Percentiles rank a stretch among this genome's conserved stretches.
phyloP scores from a whole-genome alignment of 2,329 filamentous ascomycete genomes.

The Nakataea oryzae region DNA sequence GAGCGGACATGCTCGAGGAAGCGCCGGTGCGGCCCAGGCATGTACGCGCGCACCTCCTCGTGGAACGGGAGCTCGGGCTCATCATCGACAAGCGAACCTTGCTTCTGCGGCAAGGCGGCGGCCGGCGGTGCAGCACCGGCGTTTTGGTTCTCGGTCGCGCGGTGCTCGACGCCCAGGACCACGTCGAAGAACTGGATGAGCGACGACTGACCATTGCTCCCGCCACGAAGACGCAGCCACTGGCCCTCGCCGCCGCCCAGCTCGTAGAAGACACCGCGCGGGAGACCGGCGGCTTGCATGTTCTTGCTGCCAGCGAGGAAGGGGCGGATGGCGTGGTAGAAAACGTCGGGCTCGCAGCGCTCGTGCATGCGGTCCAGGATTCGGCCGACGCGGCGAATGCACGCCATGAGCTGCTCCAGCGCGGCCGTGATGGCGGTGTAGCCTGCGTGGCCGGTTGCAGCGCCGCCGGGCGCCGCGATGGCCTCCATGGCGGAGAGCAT shows the following conservation, averaged over 20 bases:
- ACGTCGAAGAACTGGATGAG: constrained; percentile 91
- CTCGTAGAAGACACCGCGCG: constrained; percentile 77
- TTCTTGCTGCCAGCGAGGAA: constrained; percentile 88
- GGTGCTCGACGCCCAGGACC: constrained; percentile 72
- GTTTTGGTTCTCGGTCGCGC: constrained; percentile 23
- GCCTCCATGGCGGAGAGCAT: constrained; percentile 71
- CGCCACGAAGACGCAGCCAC: constrained; percentile 75
- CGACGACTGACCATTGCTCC: constrained; percentile 87
- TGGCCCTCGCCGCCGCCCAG: constrained; percentile 53
- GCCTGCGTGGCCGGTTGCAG: constrained; percentile 43
- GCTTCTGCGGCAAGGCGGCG: background rate
- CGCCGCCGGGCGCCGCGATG: constrained; percentile 25
- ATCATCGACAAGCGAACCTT: constrained; percentile 7
- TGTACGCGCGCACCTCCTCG: constrained; percentile 72
- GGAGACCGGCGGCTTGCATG: constrained; percentile 76
- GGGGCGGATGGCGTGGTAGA: constrained; percentile 81
- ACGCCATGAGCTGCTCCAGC: constrained; percentile 53
- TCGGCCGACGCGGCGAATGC: constrained; percentile 56
- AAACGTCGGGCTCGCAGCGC: constrained; percentile 73
- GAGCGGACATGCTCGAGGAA: constrained; percentile 64
- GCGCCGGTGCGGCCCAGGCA: constrained; percentile 73
- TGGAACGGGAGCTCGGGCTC: constrained; percentile 28
- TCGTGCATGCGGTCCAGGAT: constrained; percentile 82
- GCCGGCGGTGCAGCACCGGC: background rate
- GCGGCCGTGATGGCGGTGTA: constrained; percentile 40